Percentiles rank a stretch among this genome's conserved stretches.
phyloP scores from a whole-genome alignment of 2,329 filamentous ascomycete species.

The Phyllosticta citrichinensis region DNA sequence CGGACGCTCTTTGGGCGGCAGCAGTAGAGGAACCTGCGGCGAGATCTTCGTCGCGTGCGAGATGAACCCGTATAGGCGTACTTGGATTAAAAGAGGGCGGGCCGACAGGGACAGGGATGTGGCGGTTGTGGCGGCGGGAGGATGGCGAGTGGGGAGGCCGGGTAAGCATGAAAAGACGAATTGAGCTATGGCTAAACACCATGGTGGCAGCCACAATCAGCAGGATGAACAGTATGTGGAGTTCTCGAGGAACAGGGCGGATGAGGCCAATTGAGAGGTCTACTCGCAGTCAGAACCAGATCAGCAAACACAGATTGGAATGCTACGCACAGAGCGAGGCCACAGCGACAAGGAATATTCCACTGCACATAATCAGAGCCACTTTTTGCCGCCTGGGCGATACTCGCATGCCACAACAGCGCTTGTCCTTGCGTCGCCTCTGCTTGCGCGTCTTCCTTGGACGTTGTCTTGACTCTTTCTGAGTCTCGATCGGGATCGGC shows the following conservation, averaged over 20 bases:
- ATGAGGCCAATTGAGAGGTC: conserved; percentile 65
- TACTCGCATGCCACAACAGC: background rate
- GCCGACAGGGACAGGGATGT: conserved; percentile 47
- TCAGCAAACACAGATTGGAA: background rate
- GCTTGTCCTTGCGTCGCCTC: background rate
- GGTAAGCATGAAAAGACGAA: conserved; percentile 61
- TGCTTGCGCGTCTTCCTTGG: conserved; percentile 1
- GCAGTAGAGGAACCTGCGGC: conserved; percentile 18
- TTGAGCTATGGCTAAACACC: conserved; percentile 70
- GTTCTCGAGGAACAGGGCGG: conserved; percentile 54
- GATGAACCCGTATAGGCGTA: conserved; percentile 65
- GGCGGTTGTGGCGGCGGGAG: conserved; percentile 25
- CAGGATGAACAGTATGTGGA: conserved; percentile 71
- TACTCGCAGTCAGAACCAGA: conserved; percentile 24
- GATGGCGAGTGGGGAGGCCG: conserved; percentile 31
- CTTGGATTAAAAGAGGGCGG: conserved; percentile 50
- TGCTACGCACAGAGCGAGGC: background rate
- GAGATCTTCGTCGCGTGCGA: conserved; percentile 65
- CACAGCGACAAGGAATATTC: conserved; percentile 45
- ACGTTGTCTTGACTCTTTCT: background rate
- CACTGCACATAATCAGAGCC: conserved; percentile 50
- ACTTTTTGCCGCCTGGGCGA: conserved; percentile 2
- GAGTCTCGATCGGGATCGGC: background rate
- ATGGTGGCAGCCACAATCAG: conserved; percentile 64
- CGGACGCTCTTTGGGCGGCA: background rate